Evolutionary conservation across 768 basidiomycete genomes (phyloP).

Genomic region (Holtermanniella nyarrowii): DNA sequence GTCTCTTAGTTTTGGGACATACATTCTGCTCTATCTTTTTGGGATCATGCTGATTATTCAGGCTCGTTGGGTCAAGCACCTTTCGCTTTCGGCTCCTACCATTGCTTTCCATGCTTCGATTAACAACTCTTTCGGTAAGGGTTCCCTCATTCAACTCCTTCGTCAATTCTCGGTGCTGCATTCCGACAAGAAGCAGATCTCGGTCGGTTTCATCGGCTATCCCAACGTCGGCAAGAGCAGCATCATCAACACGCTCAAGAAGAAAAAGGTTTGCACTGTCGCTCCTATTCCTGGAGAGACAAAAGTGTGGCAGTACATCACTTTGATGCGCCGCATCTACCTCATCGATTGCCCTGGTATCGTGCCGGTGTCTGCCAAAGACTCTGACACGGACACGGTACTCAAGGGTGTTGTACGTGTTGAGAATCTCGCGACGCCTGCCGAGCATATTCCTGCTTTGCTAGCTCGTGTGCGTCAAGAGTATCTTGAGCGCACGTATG

Average conservation of each 20-base stretch:
- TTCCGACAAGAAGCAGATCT: conserved; percentile 98
- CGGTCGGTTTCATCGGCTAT: conserved; percentile 94
- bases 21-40: conserved; percentile 35
- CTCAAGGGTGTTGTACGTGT: conserved; percentile 95
- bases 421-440: conserved; percentile 83
- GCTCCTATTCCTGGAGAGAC: conserved; percentile 98
- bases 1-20: conserved; percentile 46
- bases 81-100: conserved; percentile 88
- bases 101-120: conserved; percentile 98
- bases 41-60: conserved; percentile 37
- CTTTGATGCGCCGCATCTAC: conserved; percentile 88
- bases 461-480: conserved; percentile 86
- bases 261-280: conserved; percentile 90
- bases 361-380: conserved; percentile 84
- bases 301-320: conserved; percentile 99
- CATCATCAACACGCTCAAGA: conserved; percentile 97
- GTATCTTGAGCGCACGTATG: conserved; percentile 61
- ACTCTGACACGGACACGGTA: conserved; percentile 80
- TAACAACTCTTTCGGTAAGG: conserved; percentile 98
- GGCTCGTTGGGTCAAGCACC: conserved; percentile 92
- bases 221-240: conserved; percentile 96
- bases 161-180: conserved; percentile 94
- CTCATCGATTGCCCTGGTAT: conserved; percentile 99
- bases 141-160: conserved; percentile 90
- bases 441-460: conserved; percentile 79